Base-by-base conservation (phyloP, 1,284 basidiomycete species). In the Phaffia rhodozyma region DNA sequence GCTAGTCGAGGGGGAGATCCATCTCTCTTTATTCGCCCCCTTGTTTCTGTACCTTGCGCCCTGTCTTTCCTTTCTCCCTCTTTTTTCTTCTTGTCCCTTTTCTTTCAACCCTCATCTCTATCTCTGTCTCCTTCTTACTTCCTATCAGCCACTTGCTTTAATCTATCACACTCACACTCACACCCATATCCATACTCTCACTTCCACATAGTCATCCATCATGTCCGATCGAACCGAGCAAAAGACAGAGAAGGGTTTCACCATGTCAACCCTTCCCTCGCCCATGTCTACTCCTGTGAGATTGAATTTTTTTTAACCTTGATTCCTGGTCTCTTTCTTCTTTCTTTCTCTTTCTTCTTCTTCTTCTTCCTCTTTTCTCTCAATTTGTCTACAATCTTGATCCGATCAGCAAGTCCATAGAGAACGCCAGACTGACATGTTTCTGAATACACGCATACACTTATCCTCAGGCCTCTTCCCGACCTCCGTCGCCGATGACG, bases 181-280 rank as follows among this genome's bases (percentile, higher is more conserved):
- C 6, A 53, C 30, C n/a, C 3, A n/a, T 3, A 7, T 16, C 1
- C 16, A 23, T 29, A 11, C 50, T 59, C 58, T 55, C 51, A 49
- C 32, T 47, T 52, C 51, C 47, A 6, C 32, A 34, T 34, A 34
- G 4, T 30, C 18, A 23, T 21, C 29, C 27, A 52, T 32, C 30
- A 55, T 2, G 51, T 20, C 51, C n/a, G n/a, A 11, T 21, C 52
- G 21, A n/a, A 30, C 25, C 43, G 57, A 54, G 23, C 30, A 49
- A 60, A 29, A 49, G 32, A 21, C 29, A 34, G 32, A 34, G 32
- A 34, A 50, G 20, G 60, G 60, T 34, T 55, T 55, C 58, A 60
- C 63, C 23, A 58, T 65, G 27, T 65, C 63, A 27, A 65, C 63
- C n/a, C 57, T 65, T 55, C 63, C 63, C 18, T 65, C 63, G 4